phyloP scores from a whole-genome alignment of 1,139 yeast genomes.

The Maudiozyma humilis region DNA sequence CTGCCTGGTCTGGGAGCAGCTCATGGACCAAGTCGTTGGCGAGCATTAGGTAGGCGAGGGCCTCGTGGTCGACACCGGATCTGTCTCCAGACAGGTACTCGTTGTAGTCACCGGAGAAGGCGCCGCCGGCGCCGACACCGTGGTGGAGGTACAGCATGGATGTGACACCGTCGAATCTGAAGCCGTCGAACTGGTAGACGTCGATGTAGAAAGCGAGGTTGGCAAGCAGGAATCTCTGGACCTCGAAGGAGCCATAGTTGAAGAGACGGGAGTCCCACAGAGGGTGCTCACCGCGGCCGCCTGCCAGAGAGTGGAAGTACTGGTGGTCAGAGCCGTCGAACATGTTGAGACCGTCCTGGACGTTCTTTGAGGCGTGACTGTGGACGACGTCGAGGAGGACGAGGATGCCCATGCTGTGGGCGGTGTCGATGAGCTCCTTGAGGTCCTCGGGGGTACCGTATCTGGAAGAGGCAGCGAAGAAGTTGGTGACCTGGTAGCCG shows the following conservation, averaged over 20 bases:
- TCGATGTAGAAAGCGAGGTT: slow-evolving; percentile 80
- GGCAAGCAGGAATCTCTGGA: slow-evolving; percentile 77
- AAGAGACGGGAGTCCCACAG: slow-evolving; percentile 93
- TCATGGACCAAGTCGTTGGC: slow-evolving; percentile 70
- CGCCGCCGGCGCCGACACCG: slow-evolving; percentile 74
- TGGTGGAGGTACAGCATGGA: slow-evolving; percentile 88
- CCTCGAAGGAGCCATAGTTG: slow-evolving; percentile 86
- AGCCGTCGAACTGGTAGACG: slow-evolving; percentile 84
- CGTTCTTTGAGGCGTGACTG: slow-evolving; percentile 92
- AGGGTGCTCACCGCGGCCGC: slow-evolving; percentile 70
- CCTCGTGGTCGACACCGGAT: slow-evolving; percentile 76
- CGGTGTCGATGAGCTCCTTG: slow-evolving; percentile 82
- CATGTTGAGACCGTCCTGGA: slow-evolving; percentile 83
- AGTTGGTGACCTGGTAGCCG: slow-evolving; percentile 91
- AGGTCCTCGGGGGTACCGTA: slow-evolving; percentile 93
- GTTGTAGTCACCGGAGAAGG: slow-evolving; percentile 86
- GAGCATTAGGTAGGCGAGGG: slow-evolving; percentile 75
- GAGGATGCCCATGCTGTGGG: slow-evolving; percentile 79
- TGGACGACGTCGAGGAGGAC: slow-evolving; percentile 90
- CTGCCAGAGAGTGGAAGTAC: slow-evolving; percentile 56
- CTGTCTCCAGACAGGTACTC: slow-evolving; percentile 71
- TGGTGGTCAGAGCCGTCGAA: slow-evolving; percentile 96
- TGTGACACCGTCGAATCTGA: slow-evolving; percentile 94
- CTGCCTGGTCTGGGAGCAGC: slow-evolving; percentile 45
- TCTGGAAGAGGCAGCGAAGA: slow-evolving; percentile 82